Base-by-base conservation (phyloP, 2,329 filamentous ascomycete genomes). In the Neopestalotiopsis sp. region DNA sequence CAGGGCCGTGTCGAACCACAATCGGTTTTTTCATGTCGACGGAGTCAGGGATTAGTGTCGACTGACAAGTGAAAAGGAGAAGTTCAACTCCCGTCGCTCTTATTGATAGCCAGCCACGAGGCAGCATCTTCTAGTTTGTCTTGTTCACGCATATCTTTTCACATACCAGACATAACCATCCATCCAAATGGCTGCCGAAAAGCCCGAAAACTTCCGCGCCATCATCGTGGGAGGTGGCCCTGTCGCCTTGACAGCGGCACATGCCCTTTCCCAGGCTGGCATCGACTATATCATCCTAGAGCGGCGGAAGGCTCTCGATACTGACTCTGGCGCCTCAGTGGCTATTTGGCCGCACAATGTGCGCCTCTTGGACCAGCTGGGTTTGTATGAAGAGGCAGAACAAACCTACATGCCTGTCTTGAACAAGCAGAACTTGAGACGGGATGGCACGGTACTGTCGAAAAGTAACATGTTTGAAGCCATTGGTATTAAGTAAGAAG, bases 211-310 rank as follows among this genome's bases (percentile, higher is more conserved):
- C 20, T 78, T 78, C 68, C 71, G 74, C 52, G 74, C 70, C 32
- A 69, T 78, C 17, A 70, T 78, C 59, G 74, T 76, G 1, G 76
- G 76, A 66, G 76, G 73, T 28, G 76, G 76, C 40, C 75, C 75
- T 7, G 72, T 77, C 3, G 71, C 69, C 12, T 71, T 78, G 52
- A 76, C 72, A 7, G 71, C 74, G 2, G 75, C 74, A 0, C 75
- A 78, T 64, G 73, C 75, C 2, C 70, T 78, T 20, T 67, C 69
- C 17, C 72, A 74, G 64, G 71, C 74, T n/a, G 72, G 69, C 9
- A 75, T 78, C 68, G 75, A 78, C 68, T 78, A 73, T 66, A 71
- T 77, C n/a, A 68, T 77, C 60, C 68, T 78, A 0, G 76, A 78
- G 65, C 69, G 72, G 45, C 73, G 74, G 20, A 69, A 73, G 4